phyloP scores from a whole-genome alignment of 2,329 filamentous ascomycete species.

The Talaromyces sp. region DNA sequence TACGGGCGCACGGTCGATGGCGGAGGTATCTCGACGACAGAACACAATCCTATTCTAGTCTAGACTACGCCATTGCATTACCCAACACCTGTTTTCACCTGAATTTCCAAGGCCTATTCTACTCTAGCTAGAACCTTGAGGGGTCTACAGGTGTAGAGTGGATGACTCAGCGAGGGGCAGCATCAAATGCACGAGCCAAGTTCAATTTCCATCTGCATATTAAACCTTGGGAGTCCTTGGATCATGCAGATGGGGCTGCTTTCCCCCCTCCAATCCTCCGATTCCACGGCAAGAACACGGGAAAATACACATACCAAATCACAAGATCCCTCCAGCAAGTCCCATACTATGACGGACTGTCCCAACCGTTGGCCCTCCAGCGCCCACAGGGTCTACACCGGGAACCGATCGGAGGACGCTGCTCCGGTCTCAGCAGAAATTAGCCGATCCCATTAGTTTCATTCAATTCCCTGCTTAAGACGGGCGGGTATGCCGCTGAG shows the following conservation, averaged over 20 bases:
- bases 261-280: neutral
- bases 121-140: neutral
- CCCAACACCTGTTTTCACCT: neutral
- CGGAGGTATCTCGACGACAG: neutral
- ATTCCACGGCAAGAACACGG: neutral
- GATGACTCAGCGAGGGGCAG: conserved; percentile 15
- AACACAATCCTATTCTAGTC: neutral
- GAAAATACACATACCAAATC: neutral
- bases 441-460: conserved; percentile 13
- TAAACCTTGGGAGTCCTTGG: no score
- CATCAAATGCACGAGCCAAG: neutral
- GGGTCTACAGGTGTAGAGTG: neutral
- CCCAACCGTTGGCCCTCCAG: conserved; percentile 10
- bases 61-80: conserved; percentile 4
- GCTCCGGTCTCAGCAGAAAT: conserved; percentile 23
- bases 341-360: conserved; percentile 3
- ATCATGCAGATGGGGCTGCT: no score
- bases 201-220: neutral
- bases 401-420: conserved; percentile 29
- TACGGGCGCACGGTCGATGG: neutral
- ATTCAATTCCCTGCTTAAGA: neutral
- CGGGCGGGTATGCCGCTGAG: neutral
- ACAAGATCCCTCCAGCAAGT: neutral
- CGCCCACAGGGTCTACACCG: conserved; percentile 21
- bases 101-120: neutral